These are phyloP conservation scores for Groenewaldozyma tartarivorans DNA, from an alignment of 805 yeast genomes.

Conservation along the genomic window DNA sequence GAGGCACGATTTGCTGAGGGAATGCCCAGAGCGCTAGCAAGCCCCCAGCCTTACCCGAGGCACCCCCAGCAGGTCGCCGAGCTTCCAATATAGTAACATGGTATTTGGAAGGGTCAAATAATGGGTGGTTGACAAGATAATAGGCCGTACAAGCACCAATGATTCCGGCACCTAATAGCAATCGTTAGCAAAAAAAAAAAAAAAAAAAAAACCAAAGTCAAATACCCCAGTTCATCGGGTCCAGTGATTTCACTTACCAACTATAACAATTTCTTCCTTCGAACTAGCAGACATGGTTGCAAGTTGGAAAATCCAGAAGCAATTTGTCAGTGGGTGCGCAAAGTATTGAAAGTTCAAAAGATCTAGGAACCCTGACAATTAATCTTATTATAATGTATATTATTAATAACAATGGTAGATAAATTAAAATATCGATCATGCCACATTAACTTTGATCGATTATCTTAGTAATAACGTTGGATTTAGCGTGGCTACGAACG, in stretches of 20 bases:
- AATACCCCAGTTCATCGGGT: neutral
- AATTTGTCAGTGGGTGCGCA: too few species aligned
- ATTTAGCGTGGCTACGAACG: too few species aligned
- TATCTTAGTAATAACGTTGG: too few species aligned
- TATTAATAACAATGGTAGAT: too few species aligned
- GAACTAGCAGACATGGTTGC: too few species aligned
- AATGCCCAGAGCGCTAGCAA: constrained; percentile 92
- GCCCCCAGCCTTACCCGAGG: constrained; percentile 97
- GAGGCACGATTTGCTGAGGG: constrained; percentile 86
- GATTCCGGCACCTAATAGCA: constrained; percentile 80
- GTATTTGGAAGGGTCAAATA: constrained; percentile 59
- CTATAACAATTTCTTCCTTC: constrained; percentile 71
- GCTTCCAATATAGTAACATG: constrained; percentile 83
- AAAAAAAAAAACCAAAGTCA: neutral
- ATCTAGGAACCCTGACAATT: too few species aligned
- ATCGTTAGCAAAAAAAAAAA: neutral
- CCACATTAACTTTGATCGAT: too few species aligned
- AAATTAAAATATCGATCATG: too few species aligned
- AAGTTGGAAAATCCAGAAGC: too few species aligned
- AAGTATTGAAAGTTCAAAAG: too few species aligned
- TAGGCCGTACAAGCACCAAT: constrained; percentile 94
- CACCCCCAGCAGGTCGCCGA: constrained; percentile 93
- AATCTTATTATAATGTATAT: too few species aligned
- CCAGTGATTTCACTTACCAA: constrained; percentile 37
- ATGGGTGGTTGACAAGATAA: constrained; percentile 74